Percentiles rank a stretch among this genome's conserved stretches.
phyloP scores from a whole-genome alignment of 106 monocot species.

The Platanthera guangdongensis region DNA sequence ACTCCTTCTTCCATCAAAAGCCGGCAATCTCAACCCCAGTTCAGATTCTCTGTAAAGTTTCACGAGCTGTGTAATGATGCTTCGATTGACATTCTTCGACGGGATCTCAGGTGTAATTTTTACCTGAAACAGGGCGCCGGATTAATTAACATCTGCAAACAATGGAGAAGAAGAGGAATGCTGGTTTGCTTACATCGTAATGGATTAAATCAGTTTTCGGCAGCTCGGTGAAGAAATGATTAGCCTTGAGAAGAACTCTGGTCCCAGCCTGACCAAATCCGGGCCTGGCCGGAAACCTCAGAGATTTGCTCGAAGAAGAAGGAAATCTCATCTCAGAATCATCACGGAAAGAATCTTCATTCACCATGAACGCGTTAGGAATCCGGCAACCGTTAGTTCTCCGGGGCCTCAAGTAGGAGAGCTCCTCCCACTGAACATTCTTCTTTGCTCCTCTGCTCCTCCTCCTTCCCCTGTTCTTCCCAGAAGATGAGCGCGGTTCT shows the following conservation, averaged over 20 bases:
- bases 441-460: constrained; percentile 17
- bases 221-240: constrained; percentile 41
- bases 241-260: constrained; percentile 34
- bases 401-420: not conserved
- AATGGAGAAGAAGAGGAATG: not conserved
- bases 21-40: constrained; percentile 32
- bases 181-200: constrained; percentile 29
- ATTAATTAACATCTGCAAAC: not conserved
- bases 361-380: constrained; percentile 4
- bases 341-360: not conserved
- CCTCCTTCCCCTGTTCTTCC: constrained; percentile 22
- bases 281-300: constrained; percentile 35
- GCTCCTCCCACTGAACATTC: constrained; percentile 7
- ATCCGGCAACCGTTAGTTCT: not conserved
- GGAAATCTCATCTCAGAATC: constrained; percentile 21
- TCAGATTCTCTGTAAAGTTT: constrained; percentile 32
- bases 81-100: constrained; percentile 26
- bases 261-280: constrained; percentile 34
- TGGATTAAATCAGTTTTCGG: constrained; percentile 40
- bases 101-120: constrained; percentile 24
- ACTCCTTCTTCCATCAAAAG: constrained; percentile 44
- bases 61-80: constrained; percentile 30
- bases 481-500: constrained; percentile 3
- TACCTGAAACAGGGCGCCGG: constrained; percentile 16
- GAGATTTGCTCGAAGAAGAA: constrained; percentile 22